Evolutionary conservation across 2,329 filamentous ascomycete species (phyloP).

Genomic region (Aureobasidium namibiae): DNA sequence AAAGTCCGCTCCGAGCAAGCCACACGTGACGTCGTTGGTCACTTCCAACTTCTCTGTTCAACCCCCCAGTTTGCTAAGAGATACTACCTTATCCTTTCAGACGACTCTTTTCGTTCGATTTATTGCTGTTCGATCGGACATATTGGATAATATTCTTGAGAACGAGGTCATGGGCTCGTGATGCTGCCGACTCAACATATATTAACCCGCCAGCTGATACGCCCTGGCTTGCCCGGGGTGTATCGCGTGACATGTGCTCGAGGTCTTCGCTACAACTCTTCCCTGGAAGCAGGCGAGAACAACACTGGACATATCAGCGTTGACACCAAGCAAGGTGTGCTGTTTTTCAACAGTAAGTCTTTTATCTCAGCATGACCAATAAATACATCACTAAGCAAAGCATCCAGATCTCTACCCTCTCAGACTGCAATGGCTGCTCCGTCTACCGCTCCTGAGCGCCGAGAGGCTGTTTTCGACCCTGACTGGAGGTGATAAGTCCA

Average conservation of each 20-base stretch:
- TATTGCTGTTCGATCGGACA: background rate
- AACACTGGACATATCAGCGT: slow-evolving; percentile 76
- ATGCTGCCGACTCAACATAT: slow-evolving; percentile 9
- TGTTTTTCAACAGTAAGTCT: slow-evolving; percentile 78
- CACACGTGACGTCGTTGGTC: slow-evolving; percentile 10
- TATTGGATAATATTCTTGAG: background rate
- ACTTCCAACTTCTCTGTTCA: slow-evolving; percentile 3
- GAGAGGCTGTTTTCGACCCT: slow-evolving; percentile 40
- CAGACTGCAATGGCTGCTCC: slow-evolving; percentile 57
- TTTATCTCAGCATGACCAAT: background rate
- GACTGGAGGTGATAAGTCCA: slow-evolving; percentile 42
- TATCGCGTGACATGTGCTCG: slow-evolving; percentile 7
- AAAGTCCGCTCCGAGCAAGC: slow-evolving; percentile 3
- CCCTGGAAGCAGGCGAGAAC: slow-evolving; percentile 46
- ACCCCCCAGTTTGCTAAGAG: background rate
- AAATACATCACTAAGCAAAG: background rate
- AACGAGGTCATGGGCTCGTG: background rate
- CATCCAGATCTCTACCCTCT: slow-evolving; percentile 71
- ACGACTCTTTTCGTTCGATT: background rate
- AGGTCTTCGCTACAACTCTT: slow-evolving; percentile 22
- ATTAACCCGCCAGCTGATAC: slow-evolving; percentile 3
- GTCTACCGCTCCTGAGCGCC: slow-evolving; percentile 39
- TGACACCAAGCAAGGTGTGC: slow-evolving; percentile 65
- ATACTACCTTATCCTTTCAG: background rate
- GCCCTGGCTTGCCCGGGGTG: slow-evolving; percentile 7